Conservation (phyloP, 2,329 filamentous ascomycete genomes). For the Penicillium sp. region DNA sequence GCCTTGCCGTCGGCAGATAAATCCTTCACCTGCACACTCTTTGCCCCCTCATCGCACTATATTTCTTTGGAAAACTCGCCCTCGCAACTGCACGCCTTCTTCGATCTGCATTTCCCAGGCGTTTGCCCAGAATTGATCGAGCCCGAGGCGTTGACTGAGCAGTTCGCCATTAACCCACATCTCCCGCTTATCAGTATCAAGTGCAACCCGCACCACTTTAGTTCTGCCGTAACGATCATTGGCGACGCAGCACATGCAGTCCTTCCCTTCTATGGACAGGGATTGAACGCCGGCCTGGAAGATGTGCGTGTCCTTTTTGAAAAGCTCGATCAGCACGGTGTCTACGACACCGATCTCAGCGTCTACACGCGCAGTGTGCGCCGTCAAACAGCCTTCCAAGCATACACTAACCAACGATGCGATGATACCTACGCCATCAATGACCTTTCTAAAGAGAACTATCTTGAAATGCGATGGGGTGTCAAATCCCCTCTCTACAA, state of each 20-base stretch:
- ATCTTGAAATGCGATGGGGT: conserved; percentile 87
- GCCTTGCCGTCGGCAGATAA: conserved; percentile 88
- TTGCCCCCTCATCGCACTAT: conserved; percentile 76
- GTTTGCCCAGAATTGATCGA: conserved; percentile 67
- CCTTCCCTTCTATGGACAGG: conserved; percentile 98
- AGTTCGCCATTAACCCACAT: conserved; percentile 83
- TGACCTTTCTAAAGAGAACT: conserved; percentile 87
- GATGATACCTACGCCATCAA: conserved; percentile 88
- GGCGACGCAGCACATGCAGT: conserved; percentile 97
- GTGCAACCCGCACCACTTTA: conserved; percentile 84
- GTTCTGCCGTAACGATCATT: conserved; percentile 76
- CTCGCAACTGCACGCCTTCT: conserved; percentile 77
- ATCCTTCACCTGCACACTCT: conserved; percentile 93
- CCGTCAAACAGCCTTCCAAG: conserved; percentile 60
- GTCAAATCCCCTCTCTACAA: conserved; percentile 79
- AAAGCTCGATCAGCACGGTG: conserved; percentile 71
- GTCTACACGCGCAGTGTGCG: conserved; percentile 51
- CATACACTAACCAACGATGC: conserved; percentile 75
- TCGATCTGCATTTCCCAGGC: conserved; percentile 83
- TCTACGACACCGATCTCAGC: conserved; percentile 35
- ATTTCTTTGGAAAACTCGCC: conserved; percentile 67
- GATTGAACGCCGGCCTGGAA: conserved; percentile 95
- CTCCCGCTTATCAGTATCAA: conserved; percentile 93
- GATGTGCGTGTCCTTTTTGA: conserved; percentile 89
- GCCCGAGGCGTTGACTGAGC: conserved; percentile 67